Base-by-base conservation (phyloP, 1,139 yeast species). In the Pichia sp. region DNA sequence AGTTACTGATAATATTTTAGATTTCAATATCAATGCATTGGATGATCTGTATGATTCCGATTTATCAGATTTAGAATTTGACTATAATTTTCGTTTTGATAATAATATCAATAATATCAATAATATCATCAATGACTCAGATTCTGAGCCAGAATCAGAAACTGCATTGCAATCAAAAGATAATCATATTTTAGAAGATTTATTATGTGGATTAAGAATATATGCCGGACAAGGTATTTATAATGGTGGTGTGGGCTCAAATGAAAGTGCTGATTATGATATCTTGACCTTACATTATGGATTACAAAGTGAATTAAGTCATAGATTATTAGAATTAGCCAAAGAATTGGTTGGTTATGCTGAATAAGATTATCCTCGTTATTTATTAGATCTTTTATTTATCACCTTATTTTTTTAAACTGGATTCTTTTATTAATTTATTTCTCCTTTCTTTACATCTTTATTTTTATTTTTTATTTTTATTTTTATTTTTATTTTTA, bases 281-380 rank as follows among this genome's bases (percentile, higher is more conserved):
- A 53, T 64, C 25, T 48, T 56, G 9, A 55, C 55, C 16, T 52
- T 65, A 42, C 64, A 60, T 46, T 61, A 58, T 48, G 60, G 62
- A 29, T 51, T 66, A 38, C 62, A 60, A 48, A 64, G 65, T 53
- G 66, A 63, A 22, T 52, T 67, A 30, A 60, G 63, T 45, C 62
- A 66, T 45, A 56, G 53, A 43, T 57, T 65, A 34, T 53, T 66
- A 8, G 54, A 56, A 42, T 47, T 66, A 42, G 63, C 63, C 3
- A 62, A 59, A 56, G 57, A 58, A 39, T 50, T 65, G 30, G 62
- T 58, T 14, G 69, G 69, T 10, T 65, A 66, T 47, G 31, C 25
- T 13, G 42, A 31, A n/a, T 45, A n/a, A n/a, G 30, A 31, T 28
- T 13, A 13, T n/a, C 3, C 1, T 25, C 14, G 10, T 19, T 18